Evolutionary conservation across 495 filamentous ascomycete genomes (phyloP), one percentile per base, ranked within the genome.

Genomic region (Lophium mytilinum): DNA sequence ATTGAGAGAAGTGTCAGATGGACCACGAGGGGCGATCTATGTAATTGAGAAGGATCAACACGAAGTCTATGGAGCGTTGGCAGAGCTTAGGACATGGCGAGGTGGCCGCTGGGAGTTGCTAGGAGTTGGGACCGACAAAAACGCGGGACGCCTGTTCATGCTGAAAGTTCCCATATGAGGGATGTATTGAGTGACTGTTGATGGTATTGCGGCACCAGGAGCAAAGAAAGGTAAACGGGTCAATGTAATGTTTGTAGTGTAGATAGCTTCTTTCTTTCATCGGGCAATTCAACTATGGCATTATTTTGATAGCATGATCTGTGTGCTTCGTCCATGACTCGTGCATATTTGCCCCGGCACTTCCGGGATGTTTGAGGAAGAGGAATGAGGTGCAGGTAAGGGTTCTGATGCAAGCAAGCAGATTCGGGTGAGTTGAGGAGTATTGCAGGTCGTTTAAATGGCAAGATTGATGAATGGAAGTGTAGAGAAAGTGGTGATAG

Each of bases 41-140:
- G 9, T 52, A 3, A n/a, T 58, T 15, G 17, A 52, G 18, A 18
- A 52, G 30, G 30, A 30, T 8, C 30, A 45, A 34, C 30, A 43
- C 4, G 37, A 37, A 15, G 37, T 52, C 9, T 8, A 43, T 18
- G 37, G 37, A 3, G 36, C 37, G 21, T 37, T 33, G 17, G 3
- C 52, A 18, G 55, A 58, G 55, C 12, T 58, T 8, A 48, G 41
- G 4, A 52, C 15, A 12, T 17, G 35, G 55, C 24, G 14, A 17
- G 54, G 46, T 5, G 17, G 35, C 17, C 41, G 21, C 37, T 51
- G 37, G 47, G 24, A 37, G 46, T 11, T 58, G 9, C 17, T 56
- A 15, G 45, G 54, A 21, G 35, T 47, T 17, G 54, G 54, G 18
- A 8, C 24, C 3, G 36, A 14, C 12, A 34, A 53, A 35, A 40